Evolutionary conservation across 176 grass and related monocot genomes (phyloP).

Genomic region (Carex kokanica): DNA sequence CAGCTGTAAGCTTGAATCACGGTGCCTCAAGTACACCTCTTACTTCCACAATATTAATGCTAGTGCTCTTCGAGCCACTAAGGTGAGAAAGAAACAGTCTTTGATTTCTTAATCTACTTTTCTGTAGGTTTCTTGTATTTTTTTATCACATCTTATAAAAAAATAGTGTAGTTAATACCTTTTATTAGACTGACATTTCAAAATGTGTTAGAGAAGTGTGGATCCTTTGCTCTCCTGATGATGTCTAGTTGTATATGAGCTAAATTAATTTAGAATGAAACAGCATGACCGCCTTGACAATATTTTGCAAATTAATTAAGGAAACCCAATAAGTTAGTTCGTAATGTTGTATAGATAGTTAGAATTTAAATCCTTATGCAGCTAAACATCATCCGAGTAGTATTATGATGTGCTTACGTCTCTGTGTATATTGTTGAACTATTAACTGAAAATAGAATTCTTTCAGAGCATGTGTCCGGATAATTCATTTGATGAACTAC

Average conservation of each 20-base stretch:
- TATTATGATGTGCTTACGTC: not conserved
- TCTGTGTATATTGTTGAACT: slow-evolving; percentile 14
- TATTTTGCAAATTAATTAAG: not conserved
- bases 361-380: not conserved
- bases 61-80: slow-evolving; percentile 70
- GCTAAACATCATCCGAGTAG: not conserved
- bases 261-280: not conserved
- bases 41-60: slow-evolving; percentile 99
- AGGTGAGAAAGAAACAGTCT: slow-evolving; percentile 45
- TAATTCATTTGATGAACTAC: slow-evolving; percentile 75
- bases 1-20: slow-evolving; percentile 67
- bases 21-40: slow-evolving; percentile 82
- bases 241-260: not conserved
- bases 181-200: not conserved
- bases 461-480: slow-evolving; percentile 72
- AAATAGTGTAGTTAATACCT: not conserved
- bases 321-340: not conserved
- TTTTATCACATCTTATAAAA: slow-evolving; percentile 3
- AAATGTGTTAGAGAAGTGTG: not conserved
- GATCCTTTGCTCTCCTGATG: not conserved
- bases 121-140: slow-evolving; percentile 5
- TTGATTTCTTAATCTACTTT: slow-evolving; percentile 31
- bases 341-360: not conserved
- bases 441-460: not conserved
- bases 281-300: not conserved